phyloP scores from a whole-genome alignment of 768 basidiomycete species.

The Boletus vinaceobasis region DNA sequence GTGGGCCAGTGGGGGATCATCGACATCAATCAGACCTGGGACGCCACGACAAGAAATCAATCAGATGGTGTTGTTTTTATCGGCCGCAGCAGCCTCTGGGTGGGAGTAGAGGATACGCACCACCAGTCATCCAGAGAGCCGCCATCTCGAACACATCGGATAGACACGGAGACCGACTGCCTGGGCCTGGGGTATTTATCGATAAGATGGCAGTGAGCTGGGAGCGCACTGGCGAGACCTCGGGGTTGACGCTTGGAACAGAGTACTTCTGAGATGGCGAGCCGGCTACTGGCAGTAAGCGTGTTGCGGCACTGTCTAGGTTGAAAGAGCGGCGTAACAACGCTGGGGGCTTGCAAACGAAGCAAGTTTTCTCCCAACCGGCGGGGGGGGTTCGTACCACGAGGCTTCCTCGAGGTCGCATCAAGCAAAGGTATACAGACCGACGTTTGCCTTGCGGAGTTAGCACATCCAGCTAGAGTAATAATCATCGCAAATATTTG shows the following conservation, averaged over 20 bases:
- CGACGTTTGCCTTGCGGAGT: constrained; percentile 12
- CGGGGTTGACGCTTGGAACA: not conserved
- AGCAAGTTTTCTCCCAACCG: constrained; percentile 13
- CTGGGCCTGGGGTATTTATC: not conserved
- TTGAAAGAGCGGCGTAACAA: not conserved
- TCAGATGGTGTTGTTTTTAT: not conserved
- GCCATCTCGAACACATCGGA: not conserved
- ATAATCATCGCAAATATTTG: constrained; percentile 11
- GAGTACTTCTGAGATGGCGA: not conserved
- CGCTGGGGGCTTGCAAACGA: constrained; percentile 2
- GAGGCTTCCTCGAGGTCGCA: constrained; percentile 25
- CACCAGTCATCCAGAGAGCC: not conserved
- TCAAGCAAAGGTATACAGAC: constrained; percentile 6
- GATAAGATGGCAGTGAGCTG: not conserved
- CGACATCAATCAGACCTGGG: not conserved
- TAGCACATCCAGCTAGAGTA: constrained; percentile 1
- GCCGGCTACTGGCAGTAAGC: constrained; percentile 2
- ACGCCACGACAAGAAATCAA: not conserved
- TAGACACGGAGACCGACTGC: not conserved
- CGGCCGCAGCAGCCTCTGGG: not conserved
- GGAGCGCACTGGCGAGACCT: not conserved
- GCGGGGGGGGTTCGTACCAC: constrained; percentile 14
- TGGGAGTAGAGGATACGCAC: too few species aligned
- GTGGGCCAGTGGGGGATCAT: too few species aligned
- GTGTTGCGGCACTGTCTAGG: constrained; percentile 1